Percentiles rank a stretch among this genome's conserved stretches.
Conservation (phyloP, 495 filamentous ascomycete species). For the Aspergillus funiculosus region DNA sequence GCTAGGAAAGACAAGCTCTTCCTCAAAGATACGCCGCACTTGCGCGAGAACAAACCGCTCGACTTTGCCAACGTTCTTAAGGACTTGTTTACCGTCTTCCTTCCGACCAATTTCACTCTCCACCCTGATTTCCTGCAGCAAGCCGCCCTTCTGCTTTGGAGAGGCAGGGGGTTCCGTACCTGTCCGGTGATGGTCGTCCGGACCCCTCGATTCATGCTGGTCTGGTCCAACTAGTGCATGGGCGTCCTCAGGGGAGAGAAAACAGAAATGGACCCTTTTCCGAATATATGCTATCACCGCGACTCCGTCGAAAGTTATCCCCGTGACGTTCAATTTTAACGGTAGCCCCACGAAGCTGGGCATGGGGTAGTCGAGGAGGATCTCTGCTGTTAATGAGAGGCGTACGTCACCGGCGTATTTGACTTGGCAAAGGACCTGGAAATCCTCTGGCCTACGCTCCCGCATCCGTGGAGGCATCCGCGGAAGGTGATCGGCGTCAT, state of each 20-base stretch:
- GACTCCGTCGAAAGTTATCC: conserved; percentile 88
- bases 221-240: conserved; percentile 55
- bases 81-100: conserved; percentile 82
- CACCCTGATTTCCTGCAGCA: conserved; percentile 87
- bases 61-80: conserved; percentile 98
- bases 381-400: conserved; percentile 84
- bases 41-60: conserved; percentile 96
- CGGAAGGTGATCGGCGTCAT: conserved; percentile 21
- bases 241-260: conserved; percentile 82
- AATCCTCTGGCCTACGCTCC: conserved; percentile 51
- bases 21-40: conserved; percentile 93
- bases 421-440: conserved; percentile 86
- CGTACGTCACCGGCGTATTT: conserved; percentile 79
- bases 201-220: conserved; percentile 37
- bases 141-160: conserved; percentile 55
- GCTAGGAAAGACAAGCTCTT: conserved; percentile 96
- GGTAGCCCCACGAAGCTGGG: conserved; percentile 92
- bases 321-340: conserved; percentile 85
- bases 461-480: conserved; percentile 34
- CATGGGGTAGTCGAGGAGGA: conserved; percentile 96
- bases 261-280: conserved; percentile 78
- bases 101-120: conserved; percentile 95
- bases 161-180: conserved; percentile 18
- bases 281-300: conserved; percentile 86
- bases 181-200: conserved; percentile 11